Evolutionary conservation across 805 yeast species (phyloP).

Genomic region (Nakazawaea ishiwadae): DNA sequence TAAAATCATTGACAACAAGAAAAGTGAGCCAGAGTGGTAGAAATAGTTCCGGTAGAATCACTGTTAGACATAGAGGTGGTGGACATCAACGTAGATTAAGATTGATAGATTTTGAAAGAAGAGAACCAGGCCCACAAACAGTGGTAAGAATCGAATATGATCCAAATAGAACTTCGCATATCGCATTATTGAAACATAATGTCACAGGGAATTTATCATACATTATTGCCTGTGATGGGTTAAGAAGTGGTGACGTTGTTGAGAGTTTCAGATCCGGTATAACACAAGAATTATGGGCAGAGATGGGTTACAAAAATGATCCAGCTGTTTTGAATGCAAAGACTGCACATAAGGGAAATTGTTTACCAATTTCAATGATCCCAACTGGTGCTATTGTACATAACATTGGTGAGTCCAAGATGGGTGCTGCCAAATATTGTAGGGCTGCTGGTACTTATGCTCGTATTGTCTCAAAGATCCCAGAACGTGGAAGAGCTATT

Average conservation of each 20-base stretch:
- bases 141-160: conserved; percentile 92
- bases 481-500: conserved; percentile 65
- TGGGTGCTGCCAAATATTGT: conserved; percentile 84
- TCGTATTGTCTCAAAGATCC: conserved; percentile 74
- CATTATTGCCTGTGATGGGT: conserved; percentile 86
- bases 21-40: conserved; percentile 80
- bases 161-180: conserved; percentile 90
- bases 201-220: conserved; percentile 64
- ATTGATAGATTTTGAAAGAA: conserved; percentile 70
- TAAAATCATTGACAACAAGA: conserved; percentile 68
- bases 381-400: conserved; percentile 94
- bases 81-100: conserved; percentile 90
- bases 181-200: conserved; percentile 73
- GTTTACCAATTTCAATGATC: conserved; percentile 86
- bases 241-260: conserved; percentile 87
- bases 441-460: conserved; percentile 95
- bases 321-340: conserved; percentile 86
- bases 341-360: conserved; percentile 90
- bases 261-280: conserved; percentile 89
- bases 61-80: conserved; percentile 95
- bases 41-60: conserved; percentile 81
- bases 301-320: conserved; percentile 89
- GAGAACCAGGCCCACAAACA: conserved; percentile 62
- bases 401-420: conserved; percentile 72
- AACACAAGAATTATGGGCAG: conserved; percentile 65